Conservation (phyloP, 345 rosid genomes). For the Arabidopsis arenosa region DNA sequence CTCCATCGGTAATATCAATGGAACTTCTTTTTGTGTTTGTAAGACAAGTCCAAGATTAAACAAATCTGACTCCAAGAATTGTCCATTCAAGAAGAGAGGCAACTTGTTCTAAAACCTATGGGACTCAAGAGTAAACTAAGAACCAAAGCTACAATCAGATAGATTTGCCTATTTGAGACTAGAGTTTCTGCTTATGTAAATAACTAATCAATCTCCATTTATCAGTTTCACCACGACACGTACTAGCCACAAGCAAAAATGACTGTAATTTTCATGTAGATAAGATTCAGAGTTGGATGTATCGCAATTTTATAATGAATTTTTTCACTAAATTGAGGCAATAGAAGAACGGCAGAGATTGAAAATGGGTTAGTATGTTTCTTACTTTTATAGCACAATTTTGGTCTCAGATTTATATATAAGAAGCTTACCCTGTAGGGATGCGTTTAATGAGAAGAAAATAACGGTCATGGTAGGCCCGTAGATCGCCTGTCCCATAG, state of each 20-base stretch:
- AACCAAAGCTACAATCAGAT: background rate
- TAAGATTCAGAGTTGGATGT: background rate
- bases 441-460: slow-evolving; percentile 77
- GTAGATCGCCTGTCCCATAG: slow-evolving; percentile 71
- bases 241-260: background rate
- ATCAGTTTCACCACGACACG: background rate
- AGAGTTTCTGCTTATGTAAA: background rate
- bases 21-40: background rate
- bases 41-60: background rate
- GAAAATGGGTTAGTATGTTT: background rate
- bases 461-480: slow-evolving; percentile 78
- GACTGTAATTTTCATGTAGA: background rate
- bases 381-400: background rate
- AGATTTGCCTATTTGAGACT: background rate
- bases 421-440: slow-evolving; percentile 63
- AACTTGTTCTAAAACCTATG: slow-evolving; percentile 2
- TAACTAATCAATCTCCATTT: background rate
- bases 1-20: background rate
- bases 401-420: background rate
- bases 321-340: background rate
- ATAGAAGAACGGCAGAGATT: background rate
- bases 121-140: background rate
- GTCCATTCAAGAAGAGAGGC: background rate
- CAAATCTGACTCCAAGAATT: background rate
- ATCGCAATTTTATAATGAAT: background rate